Base-by-base conservation (phyloP, 495 filamentous ascomycete species). In the Aspergillus nanangensis region DNA sequence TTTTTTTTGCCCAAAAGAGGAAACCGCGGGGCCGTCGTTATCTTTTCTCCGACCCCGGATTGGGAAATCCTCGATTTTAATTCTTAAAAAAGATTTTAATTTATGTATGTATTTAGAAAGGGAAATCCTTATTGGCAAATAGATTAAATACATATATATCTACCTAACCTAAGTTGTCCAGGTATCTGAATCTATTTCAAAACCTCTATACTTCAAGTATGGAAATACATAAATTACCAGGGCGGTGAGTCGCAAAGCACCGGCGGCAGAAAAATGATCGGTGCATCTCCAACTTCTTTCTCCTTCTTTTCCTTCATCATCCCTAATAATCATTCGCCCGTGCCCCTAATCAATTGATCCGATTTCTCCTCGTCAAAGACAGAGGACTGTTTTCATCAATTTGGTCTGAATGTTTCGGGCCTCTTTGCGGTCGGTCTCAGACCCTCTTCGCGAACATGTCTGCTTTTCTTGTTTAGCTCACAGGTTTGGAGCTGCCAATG, bases 391-490 rank as follows among this genome's bases (percentile, higher is more conserved):
- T 45, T 18, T 14, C 32, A 31, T 25, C 9, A 22, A 34, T 19
- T 44, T 36, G 48, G 49, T 43, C 58, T 55, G 63, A 36, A 74
- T 74, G 70, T 63, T 71, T 54, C 69, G 69, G 49, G 48, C 54
- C 39, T 68, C 63, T 25, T 42, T 65, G 41, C 60, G 69, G 65
- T 69, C 68, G 63, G 58, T 57, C 43, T 53, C 64, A 66, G 67
- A 61, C 62, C 67, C 64, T 51, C 22, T 59, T 20, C 58, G 62
- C 44, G 57, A 58, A 37, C 52, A 70, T 64, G 59, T 67, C 46
- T 70, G 60, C 52, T 41, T 60, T 44, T 66, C 63, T 41, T 74
- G 63, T 55, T 35, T 67, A 57, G 49, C 59, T 15, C 56, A 48
- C 41, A 50, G 60, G 47, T 50, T 48, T 36, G 52, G 42, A 32